Evolutionary conservation across 192 early-diverging fungal genomes (phyloP).

Genomic region (Podila epigama): DNA sequence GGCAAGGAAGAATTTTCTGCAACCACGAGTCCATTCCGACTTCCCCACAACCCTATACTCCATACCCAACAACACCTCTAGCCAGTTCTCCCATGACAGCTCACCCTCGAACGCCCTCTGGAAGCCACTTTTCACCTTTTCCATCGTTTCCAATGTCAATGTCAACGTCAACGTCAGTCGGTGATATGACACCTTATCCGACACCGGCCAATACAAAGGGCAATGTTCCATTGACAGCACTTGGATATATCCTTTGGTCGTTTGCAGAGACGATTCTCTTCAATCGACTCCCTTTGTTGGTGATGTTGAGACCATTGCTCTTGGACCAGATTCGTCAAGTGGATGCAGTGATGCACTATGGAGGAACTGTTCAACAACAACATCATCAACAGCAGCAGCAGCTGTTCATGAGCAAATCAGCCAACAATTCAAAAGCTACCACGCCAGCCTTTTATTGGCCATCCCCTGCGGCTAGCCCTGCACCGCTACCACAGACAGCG

Average conservation of each 20-base stretch:
- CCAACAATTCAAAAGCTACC: constrained; percentile 15
- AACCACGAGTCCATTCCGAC: constrained; percentile 7
- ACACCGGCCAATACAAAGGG: neutral
- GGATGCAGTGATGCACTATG: constrained; percentile 5
- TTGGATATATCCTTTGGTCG: constrained; percentile 58
- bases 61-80: constrained; percentile 23
- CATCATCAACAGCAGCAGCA: no score
- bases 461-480: constrained; percentile 7
- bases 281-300: constrained; percentile 56
- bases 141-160: constrained; percentile 1
- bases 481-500: constrained; percentile 1
- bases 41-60: constrained; percentile 7
- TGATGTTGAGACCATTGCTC: constrained; percentile 55
- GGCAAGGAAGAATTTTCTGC: neutral
- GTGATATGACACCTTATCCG: constrained; percentile 11
- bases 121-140: constrained; percentile 6
- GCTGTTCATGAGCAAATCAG: no score
- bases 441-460: constrained; percentile 29
- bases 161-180: no score
- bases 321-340: constrained; percentile 49
- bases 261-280: constrained; percentile 61
- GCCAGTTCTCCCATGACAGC: constrained; percentile 15
- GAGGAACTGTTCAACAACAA: neutral
- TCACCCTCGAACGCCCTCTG: neutral
- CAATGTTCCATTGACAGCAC: constrained; percentile 29